Base-by-base conservation (phyloP, 176 grass and related monocot genomes). In the Triticum monococcum region DNA sequence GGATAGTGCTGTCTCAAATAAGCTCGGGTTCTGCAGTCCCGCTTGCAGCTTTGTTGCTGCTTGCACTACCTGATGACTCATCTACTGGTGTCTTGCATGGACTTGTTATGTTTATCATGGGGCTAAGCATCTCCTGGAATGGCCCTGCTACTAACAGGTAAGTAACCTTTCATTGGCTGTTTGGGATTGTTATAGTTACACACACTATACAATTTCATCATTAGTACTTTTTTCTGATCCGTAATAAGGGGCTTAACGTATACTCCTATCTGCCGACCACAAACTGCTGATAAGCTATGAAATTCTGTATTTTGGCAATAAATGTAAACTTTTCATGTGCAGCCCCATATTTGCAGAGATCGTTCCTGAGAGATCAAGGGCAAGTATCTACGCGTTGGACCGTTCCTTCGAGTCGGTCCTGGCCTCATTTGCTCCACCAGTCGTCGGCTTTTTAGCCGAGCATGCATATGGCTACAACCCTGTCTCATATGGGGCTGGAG, bases 341-440 rank as follows among this genome's bases (percentile, higher is more conserved):
- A 98, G 96, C 66, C 96, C 93, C 13, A 98, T 98, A 60, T 98
- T 98, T 78, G 96, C 93, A 8, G 96, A 95, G 84, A 98, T 95
- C 17, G 96, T 98, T 73, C 93, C 93, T 56, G 91, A 92, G 84
- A 94, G 88, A 86, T 96, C 96, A 83, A 89, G 93, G 65, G 89
- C 96, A 79, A 94, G 92, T 31, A 94, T 96, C 50, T 98, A 98
- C 9, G 96, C 93, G 6, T 37, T 98, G 79, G 93, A 96, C 80
- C 85, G 86, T 72, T 98, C 96, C n/a, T 94, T 91, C 20, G 92
- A 98, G 84, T 92, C 96, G 0, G 80, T 96, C 2, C 83, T 98
- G 43, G 79, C 96, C n/a, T 94, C 96, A 35, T 98, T 96, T 40
- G 96, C 96, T 25, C 86, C 91, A 74, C 93, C 96, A 1, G 9